Conservation (phyloP, 257 asterid genomes). For the Paulownia fortunei region DNA sequence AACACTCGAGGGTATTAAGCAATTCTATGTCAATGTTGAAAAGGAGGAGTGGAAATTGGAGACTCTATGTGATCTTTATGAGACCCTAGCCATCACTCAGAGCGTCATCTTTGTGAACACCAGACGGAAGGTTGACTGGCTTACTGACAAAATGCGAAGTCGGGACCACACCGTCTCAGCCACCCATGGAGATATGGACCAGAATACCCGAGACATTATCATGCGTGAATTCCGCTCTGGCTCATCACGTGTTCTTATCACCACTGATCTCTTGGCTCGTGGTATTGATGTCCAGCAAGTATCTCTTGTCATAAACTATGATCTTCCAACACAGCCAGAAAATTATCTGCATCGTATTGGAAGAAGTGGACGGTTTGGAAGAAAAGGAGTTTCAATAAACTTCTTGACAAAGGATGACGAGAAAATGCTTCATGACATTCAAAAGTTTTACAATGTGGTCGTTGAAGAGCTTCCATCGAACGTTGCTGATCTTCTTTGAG, state of each 20-base stretch:
- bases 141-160: constrained; percentile 63
- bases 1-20: constrained; percentile 69
- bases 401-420: constrained; percentile 62
- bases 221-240: constrained; percentile 72
- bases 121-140: constrained; percentile 71
- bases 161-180: constrained; percentile 71
- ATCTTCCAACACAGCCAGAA: constrained; percentile 72
- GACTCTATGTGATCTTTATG: constrained; percentile 63
- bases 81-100: constrained; percentile 69
- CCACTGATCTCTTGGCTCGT: constrained; percentile 73
- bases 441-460: constrained; percentile 64
- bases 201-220: constrained; percentile 68
- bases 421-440: constrained; percentile 62
- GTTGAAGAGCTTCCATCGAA: constrained; percentile 68
- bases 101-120: constrained; percentile 74
- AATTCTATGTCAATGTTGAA: constrained; percentile 63
- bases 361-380: constrained; percentile 71
- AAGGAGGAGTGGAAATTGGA: constrained; percentile 72
- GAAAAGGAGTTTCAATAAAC: constrained; percentile 68
- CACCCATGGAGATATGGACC: constrained; percentile 77
- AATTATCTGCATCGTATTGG: constrained; percentile 72
- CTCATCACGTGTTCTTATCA: constrained; percentile 67
- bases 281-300: constrained; percentile 77
- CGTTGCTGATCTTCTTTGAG: constrained; percentile 63
- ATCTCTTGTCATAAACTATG: constrained; percentile 68